phyloP scores from a whole-genome alignment of 1,139 yeast species.

The Debaryomyces udenii region DNA sequence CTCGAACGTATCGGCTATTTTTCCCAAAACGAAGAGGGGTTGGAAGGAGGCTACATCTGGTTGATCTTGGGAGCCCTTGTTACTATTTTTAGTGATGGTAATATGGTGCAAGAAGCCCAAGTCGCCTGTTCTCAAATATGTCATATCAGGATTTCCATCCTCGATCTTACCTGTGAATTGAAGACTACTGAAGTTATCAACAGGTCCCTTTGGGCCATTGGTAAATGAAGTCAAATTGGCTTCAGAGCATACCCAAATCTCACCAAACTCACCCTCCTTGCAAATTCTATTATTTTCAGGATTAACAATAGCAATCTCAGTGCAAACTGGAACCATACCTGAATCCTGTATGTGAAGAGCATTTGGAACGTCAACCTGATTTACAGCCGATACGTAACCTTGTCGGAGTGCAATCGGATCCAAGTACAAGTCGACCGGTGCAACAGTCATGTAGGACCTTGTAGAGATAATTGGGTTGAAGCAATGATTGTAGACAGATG shows the following conservation, averaged over 20 bases:
- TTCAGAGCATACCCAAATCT: conserved; percentile 93
- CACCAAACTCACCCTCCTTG: conserved; percentile 93
- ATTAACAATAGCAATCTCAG: conserved; percentile 91
- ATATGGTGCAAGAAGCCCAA: conserved; percentile 87
- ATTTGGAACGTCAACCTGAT: conserved; percentile 66
- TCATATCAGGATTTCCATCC: conserved; percentile 63
- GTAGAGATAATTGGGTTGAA: conserved; percentile 85
- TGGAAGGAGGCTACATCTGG: conserved; percentile 55
- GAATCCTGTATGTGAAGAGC: conserved; percentile 87
- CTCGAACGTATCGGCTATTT: conserved; percentile 87
- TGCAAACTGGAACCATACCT: conserved; percentile 94
- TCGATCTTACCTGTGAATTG: conserved; percentile 60
- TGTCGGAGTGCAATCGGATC: conserved; percentile 89
- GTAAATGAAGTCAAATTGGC: conserved; percentile 72
- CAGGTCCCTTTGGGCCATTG: conserved; percentile 55
- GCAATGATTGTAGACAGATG: conserved; percentile 75
- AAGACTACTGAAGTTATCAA: conserved; percentile 36
- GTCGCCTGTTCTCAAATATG: conserved; percentile 89
- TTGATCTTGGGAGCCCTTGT: conserved; percentile 20
- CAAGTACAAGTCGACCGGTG: conserved; percentile 82
- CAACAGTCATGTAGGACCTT: conserved; percentile 84
- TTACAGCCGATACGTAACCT: conserved; percentile 81
- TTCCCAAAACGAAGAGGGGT: conserved; percentile 82
- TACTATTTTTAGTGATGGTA: conserved; percentile 37
- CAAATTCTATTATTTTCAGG: conserved; percentile 86